These are phyloP conservation scores for Tolypocladium guangdongense DNA, from an alignment of 2,329 filamentous ascomycete genomes.

Conservation along the genomic window DNA sequence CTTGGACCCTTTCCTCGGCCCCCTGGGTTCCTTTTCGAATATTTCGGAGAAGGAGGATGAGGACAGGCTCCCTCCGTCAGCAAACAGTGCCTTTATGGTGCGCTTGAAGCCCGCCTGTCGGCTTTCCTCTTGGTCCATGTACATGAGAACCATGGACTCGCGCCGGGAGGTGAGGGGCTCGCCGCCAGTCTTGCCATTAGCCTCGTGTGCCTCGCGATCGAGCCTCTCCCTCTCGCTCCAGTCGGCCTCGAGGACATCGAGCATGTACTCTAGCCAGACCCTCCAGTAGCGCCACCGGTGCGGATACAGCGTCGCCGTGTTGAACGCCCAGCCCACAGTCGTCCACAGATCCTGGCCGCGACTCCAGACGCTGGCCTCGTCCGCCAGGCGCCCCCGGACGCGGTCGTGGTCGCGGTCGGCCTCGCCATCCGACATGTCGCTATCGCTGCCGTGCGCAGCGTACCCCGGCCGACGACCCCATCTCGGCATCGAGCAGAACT, in stretches of 20 bases:
- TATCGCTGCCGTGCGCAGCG: conserved; percentile 29
- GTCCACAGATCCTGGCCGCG: conserved; percentile 84
- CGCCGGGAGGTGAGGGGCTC: conserved; percentile 24
- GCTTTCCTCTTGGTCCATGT: conserved; percentile 37
- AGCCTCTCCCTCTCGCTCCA: conserved; percentile 45
- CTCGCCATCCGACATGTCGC: conserved; percentile 27
- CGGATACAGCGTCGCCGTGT: conserved; percentile 66
- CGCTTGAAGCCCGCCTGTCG: conserved; percentile 37
- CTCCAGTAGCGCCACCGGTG: conserved; percentile 75
- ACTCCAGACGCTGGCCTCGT: conserved; percentile 57
- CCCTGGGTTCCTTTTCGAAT: conserved; percentile 50
- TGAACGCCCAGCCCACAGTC: conserved; percentile 83
- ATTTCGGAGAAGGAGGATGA: conserved; percentile 51
- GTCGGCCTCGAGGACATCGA: conserved; percentile 67
- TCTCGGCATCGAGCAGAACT: conserved; percentile 37
- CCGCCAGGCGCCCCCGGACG: conserved; percentile 49
- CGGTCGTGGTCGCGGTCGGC: conserved; percentile 37
- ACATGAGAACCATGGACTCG: conserved; percentile 50
- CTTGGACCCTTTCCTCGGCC: conserved; percentile 26
- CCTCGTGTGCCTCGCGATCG: conserved; percentile 26
- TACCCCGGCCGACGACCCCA: conserved; percentile 22
- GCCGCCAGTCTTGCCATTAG: conserved; percentile 10
- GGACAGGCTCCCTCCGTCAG: conserved; percentile 46
- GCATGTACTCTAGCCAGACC: conserved; percentile 67
- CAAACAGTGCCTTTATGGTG: conserved; percentile 56